Base-by-base conservation (phyloP, 257 asterid genomes). In the Jacaranda copaia region DNA sequence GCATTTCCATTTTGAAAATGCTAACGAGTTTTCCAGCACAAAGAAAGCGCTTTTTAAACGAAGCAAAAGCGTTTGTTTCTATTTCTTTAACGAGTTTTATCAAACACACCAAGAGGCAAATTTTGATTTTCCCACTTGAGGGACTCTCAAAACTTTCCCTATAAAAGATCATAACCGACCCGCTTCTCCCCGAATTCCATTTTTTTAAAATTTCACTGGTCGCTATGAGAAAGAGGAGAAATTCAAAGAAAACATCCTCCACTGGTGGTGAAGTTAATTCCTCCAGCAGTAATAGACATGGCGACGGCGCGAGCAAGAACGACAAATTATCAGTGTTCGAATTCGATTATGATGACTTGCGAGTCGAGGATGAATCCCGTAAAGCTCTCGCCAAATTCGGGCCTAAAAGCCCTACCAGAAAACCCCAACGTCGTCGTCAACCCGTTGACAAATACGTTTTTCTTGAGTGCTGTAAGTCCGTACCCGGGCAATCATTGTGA, bases 391-490 rank as follows among this genome's bases (percentile, higher is more conserved):
- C 87, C 6, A 92, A 85, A 77, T 87, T 51, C 55, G 73, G 79
- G 7, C 38, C 36, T 39, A 75, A 77, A 83, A 80, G 63, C 77
- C 77, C 87, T 48, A 61, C 25, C 72, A 83, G 45, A 49, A 79
- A 77, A 65, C 35, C 81, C 74, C 10, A 48, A 1, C 66, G 38
- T 36, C 16, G 59, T 61, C 73, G 60, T 40, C 77, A 80, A 53
- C 73, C 85, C 6, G 3, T 88, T 20, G 83, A 84, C 60, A 92
- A 94, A 72, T 92, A 89, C 86, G 8, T 6, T 42, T 92, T 89
- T 66, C 94, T 92, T 12, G 18, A 18, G 38, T 42, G 0, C 68
- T 86, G 98, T 94, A 88, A 83, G 96, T 86, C 67, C 58, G 67
- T 35, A 4, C 4, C 20, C 49, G 16, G 77, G 39, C 42, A 71